These are phyloP conservation scores for Penicillium antarcticum DNA, from an alignment of 495 filamentous ascomycete species.

Conservation along the genomic window DNA sequence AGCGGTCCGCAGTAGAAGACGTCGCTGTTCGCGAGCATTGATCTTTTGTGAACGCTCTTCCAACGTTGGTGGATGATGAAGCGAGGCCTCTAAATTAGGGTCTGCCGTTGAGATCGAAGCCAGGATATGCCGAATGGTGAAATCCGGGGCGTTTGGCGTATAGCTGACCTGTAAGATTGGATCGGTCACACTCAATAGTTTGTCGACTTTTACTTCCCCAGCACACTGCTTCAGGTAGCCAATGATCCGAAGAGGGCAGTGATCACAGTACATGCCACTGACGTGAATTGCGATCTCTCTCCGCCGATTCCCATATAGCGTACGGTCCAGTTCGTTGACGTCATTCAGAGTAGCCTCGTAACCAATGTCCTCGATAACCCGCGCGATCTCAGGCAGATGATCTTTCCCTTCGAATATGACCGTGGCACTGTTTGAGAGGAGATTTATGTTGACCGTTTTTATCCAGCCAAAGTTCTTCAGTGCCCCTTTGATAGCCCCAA, in stretches of 20 bases:
- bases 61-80: conserved; percentile 67
- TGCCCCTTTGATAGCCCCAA: conserved; percentile 52
- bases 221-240: conserved; percentile 32
- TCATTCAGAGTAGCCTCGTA: conserved; percentile 49
- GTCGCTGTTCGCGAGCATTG: conserved; percentile 48
- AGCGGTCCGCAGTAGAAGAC: conserved; percentile 53
- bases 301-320: conserved; percentile 11
- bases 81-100: conserved; percentile 51
- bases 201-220: conserved; percentile 16
- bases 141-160: conserved; percentile 40
- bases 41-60: conserved; percentile 67
- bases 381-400: conserved; percentile 49
- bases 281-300: conserved; percentile 57
- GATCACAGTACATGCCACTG: conserved; percentile 70
- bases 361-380: conserved; percentile 64
- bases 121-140: conserved; percentile 69
- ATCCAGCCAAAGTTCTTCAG: conserved; percentile 55
- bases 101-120: conserved; percentile 55
- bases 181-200: conserved; percentile 18
- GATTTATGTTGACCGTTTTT: conserved; percentile 54
- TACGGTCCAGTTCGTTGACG: conserved; percentile 28
- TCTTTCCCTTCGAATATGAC: conserved; percentile 47
- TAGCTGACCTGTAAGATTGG: conserved; percentile 65
- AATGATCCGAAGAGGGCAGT: conserved; percentile 60
- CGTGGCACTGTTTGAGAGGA: conserved; percentile 38